A percentile compares a stretch with the other conserved stretches of the same genome.
Conservation (phyloP, 2,329 filamentous ascomycete species). For the Knufia fluminis region DNA sequence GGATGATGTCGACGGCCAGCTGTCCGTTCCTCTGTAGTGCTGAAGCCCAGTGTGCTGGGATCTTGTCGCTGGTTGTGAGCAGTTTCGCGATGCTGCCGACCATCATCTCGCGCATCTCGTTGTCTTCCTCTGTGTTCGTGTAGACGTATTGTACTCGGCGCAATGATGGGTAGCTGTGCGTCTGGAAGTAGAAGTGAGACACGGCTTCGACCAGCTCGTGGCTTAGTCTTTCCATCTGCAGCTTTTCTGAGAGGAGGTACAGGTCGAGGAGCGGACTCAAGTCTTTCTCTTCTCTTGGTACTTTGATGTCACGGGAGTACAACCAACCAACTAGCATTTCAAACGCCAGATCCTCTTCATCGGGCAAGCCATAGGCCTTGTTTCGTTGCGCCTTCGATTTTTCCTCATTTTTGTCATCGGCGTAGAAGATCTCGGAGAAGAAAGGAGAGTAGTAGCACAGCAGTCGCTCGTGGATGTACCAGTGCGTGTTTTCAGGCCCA, state of each 20-base stretch:
- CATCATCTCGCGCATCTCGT: constrained; percentile 42
- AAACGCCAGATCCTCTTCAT: constrained; percentile 45
- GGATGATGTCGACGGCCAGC: constrained; percentile 47
- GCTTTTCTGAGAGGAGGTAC: constrained; percentile 47
- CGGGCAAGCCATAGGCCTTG: constrained; percentile 40
- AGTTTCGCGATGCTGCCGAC: constrained; percentile 42
- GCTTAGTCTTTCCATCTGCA: constrained; percentile 40
- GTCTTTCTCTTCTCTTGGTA: constrained; percentile 42
- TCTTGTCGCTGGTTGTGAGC: constrained; percentile 40
- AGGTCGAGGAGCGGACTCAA: constrained; percentile 44
- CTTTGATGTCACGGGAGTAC: constrained; percentile 40
- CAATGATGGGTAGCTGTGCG: constrained; percentile 44
- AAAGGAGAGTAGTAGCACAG: constrained; percentile 46
- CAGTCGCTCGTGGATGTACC: constrained; percentile 48
- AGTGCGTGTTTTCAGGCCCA: constrained; percentile 45
- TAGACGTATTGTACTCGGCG: constrained; percentile 46
- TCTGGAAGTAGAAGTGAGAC: constrained; percentile 43
- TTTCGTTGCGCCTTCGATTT: constrained; percentile 22
- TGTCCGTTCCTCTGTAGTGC: constrained; percentile 47
- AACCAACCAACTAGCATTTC: constrained; percentile 47
- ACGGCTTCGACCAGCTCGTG: constrained; percentile 42
- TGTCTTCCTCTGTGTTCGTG: constrained; percentile 39
- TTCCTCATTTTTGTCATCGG: constrained; percentile 27
- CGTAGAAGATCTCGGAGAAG: constrained; percentile 45
- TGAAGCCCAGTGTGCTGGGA: constrained; percentile 47